A percentile compares a stretch with the other conserved stretches of the same genome.
Conservation (phyloP, 768 basidiomycete genomes). For the Mrakia blollopis region DNA sequence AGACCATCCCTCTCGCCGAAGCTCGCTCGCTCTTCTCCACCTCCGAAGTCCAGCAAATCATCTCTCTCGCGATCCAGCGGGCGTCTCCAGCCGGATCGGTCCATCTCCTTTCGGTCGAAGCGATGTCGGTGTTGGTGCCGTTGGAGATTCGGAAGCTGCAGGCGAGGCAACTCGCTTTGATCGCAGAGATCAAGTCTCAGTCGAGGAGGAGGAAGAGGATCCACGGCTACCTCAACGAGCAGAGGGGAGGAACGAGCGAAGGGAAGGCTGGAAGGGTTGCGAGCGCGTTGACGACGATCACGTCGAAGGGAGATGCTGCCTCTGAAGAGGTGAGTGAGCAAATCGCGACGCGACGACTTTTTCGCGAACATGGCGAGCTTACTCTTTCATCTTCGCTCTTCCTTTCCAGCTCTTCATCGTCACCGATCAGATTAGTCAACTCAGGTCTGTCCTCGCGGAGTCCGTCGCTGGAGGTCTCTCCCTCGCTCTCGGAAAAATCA, state of each 20-base stretch:
- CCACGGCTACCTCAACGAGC: constrained; percentile 3
- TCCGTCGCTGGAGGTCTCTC: constrained; percentile 15
- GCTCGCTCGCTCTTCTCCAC: background rate
- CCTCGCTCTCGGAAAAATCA: constrained; percentile 11
- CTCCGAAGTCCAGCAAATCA: background rate
- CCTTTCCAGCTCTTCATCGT: constrained; percentile 10
- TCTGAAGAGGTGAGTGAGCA: background rate
- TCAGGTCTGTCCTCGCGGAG: background rate
- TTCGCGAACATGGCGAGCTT: background rate
- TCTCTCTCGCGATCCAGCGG: background rate
- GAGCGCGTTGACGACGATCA: background rate
- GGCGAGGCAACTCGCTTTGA: background rate
- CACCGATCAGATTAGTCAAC: background rate
- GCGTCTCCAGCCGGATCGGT: background rate
- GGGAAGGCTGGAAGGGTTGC: constrained; percentile 8
- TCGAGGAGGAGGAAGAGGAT: constrained; percentile 4
- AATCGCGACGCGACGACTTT: too few relatives aligned
- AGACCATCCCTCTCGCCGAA: background rate
- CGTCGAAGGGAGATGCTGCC: background rate
- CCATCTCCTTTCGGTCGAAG: constrained; percentile 1
- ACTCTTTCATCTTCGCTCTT: background rate
- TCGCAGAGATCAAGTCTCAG: background rate
- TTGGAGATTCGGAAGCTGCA: constrained; percentile 13
- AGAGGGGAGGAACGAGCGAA: constrained; percentile 13
- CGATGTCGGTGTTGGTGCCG: constrained; percentile 10